Base-by-base conservation (phyloP, 2,329 filamentous ascomycete species). In the Colletotrichum sp. region DNA sequence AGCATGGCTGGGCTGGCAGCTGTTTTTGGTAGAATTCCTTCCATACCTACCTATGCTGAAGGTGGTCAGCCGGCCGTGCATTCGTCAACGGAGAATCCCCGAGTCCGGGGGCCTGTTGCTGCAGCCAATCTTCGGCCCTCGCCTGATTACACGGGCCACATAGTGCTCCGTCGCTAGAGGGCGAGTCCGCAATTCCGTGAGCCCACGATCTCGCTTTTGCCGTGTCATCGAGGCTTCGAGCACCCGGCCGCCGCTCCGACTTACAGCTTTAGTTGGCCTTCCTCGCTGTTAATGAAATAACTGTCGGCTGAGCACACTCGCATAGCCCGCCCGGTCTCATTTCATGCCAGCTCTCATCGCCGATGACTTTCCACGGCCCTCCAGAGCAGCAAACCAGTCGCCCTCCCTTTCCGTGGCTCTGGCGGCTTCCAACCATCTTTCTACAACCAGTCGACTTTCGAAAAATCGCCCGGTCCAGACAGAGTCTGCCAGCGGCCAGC, bases 151-250 rank as follows among this genome's bases (percentile, higher is more conserved):
- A 69, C 69, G 58, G 73, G 24, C 48, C 73, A 18, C 70, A 24
- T 5, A 5, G 59, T 28, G 58, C 16, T 26, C 34, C 24, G 63
- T 36, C 34, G 21, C 26, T 5, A 10, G 14, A 13, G n/a, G 13
- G n/a, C 7, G 28, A 69, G 43, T 34, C 64, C 63, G 58, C 69
- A 67, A 28, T 69, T n/a, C 28, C 34, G 36, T 81, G 78, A 81
- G 77, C 68, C 71, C 79, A 18, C 64, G 78, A 85, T 85, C 83
- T 85, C 75, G 78, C n/a, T 80, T 85, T 85, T 81, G 77, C 78
- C 71, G 77, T 76, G 79, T 79, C 83, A 84, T 85, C 83, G 82
- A 77, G 61, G 26, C 69, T 28, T 58, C 34, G 32, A 2, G 14
- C 38, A 26, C 61, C 26, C 38, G 16, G 24, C 21, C n/a, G 26